Evolutionary conservation across 2,329 filamentous ascomycete genomes (phyloP).

Genomic region (Botrytis fabae): DNA sequence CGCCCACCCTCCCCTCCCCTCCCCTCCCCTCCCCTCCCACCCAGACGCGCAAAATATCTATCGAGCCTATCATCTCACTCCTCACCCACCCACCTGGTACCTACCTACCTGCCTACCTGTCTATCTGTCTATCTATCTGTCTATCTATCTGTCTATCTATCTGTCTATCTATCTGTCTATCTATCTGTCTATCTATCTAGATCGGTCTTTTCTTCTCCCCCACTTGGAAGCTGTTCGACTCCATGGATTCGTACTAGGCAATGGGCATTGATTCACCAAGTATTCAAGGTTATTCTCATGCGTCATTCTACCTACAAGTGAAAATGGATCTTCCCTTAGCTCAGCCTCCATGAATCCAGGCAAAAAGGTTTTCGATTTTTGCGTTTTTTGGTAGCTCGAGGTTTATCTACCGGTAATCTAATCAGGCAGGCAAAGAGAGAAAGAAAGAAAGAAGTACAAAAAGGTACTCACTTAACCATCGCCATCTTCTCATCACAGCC

Average conservation of each 20-base stretch:
- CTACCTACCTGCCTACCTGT: no score
- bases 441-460: neutral
- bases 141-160: no score
- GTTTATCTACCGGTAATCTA: neutral
- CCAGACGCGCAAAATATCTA: neutral
- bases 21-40: neutral
- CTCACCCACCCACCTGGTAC: neutral
- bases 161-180: no score
- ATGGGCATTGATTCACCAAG: neutral
- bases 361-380: neutral
- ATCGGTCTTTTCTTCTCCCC: neutral
- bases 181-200: neutral
- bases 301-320: conserved; percentile 9
- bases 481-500: neutral
- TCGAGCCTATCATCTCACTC: conserved; percentile 1
- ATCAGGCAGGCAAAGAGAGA: neutral
- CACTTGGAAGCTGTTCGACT: neutral
- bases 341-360: neutral
- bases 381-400: neutral
- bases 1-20: neutral
- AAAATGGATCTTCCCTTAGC: conserved; percentile 1
- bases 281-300: neutral
- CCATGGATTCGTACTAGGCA: neutral
- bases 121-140: no score
- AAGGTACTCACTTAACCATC: neutral